Evolutionary conservation across 495 filamentous ascomycete genomes (phyloP), one percentile per base, ranked within the genome.

Genomic region (Trichoderma gamsii): DNA sequence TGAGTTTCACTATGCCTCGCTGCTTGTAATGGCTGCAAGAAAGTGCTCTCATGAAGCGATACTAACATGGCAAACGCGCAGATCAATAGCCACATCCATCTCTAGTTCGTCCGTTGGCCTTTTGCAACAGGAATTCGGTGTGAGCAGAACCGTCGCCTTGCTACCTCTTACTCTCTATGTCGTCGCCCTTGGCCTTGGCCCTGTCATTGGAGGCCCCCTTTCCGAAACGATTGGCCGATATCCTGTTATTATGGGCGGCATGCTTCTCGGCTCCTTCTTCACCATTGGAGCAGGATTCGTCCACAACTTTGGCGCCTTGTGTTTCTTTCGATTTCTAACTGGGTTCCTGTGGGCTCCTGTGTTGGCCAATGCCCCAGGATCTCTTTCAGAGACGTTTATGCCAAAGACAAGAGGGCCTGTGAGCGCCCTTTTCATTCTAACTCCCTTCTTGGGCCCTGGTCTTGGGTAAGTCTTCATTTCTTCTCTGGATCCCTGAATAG

Each of bases 251-350:
- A 63, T 87, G 16, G 44, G 74, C 4, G 76, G 81, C 3, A 70
- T 80, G 1, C 84, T 85, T 0, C 29, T 87, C 0, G 85, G 79
- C 61, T 81, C 82, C 21, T 72, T 90, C 9, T 92, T 91, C 76
- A 85, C 83, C 0, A 69, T 90, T 12, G 90, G 89, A 21, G 81
- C 84, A 12, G 87, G 83, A 0, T 78, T 88, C 18, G 81, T 86
- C 1, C 79, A 82, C 25, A 84, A 76, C 35, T 84, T 91, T 61
- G 84, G 78, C 32, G 79, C 81, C 0, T 74, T 91, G 18, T 77
- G 83, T 23, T 76, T 88, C 65, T 83, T 84, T 38, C 82, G 89
- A 5, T 85, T 90, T 72, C 78, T 92, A 23, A 84, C 88, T 0
- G 89, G 88, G 0, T 71, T 87, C 6, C 76, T 81, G 23, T 86